Evolutionary conservation across 2,329 filamentous ascomycete species (phyloP), one percentile per base, ranked within the genome.

Genomic region (Cercospora sesami): DNA sequence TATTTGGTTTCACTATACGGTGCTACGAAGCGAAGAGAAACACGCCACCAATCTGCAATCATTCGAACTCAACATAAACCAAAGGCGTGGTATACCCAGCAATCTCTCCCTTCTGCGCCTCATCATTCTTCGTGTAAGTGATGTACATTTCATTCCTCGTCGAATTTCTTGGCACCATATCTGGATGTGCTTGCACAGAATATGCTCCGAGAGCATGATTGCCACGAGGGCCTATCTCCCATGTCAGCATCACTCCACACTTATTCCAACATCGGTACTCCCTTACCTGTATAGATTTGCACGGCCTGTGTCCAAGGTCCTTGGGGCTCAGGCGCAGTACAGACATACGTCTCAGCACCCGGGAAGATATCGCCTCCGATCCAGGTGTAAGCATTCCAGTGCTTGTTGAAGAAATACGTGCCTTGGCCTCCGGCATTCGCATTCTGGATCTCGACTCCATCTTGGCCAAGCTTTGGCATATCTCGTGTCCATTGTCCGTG

Each of bases 341-440:
- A 70, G 61, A 72, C 73, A 42, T 66, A 73, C 60, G 69, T 73
- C 28, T 72, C 70, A 0, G 73, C 71, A 9, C 65, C 65, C 10
- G 66, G 66, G 31, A 69, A 71, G 4, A 57, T 33, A 53, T 67
- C 62, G n/a, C 74, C 72, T 28, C 74, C 75, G 26, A 76, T 74
- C 75, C 73, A 76, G 5, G 75, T 69, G 53, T 71, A 77, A 5
- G 69, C 69, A 5, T 71, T 18, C 73, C 71, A 76, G 12, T 69
- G 66, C 36, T 68, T 63, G 16, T 70, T 74, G 65, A 72, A 74
- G 62, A 74, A 76, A 36, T 73, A 75, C 1, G 69, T 75, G 9
- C 73, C 72, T 26, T 75, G 73, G 2, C 71, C 73, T 12, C 73
- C 73, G 6, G 71, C 71, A 31, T 68, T 68, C 5, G 68, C 70